Evolutionary conservation across 306 rosid species (phyloP).

Genomic region (Clitoria ternatea): DNA sequence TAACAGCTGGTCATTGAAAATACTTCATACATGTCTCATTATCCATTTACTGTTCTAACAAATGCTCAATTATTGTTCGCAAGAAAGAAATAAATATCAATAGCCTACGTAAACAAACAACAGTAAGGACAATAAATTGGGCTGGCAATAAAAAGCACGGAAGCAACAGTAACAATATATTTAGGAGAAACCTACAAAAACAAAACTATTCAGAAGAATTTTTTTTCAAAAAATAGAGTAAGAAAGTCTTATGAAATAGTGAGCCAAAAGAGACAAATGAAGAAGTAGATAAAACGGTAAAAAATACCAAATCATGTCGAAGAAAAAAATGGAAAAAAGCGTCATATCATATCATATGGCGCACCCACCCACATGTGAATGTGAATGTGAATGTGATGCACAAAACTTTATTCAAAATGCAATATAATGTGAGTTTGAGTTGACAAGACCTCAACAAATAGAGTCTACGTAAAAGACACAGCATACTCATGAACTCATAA

Average conservation of each 20-base stretch:
- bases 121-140: neutral
- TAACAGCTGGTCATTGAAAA: neutral
- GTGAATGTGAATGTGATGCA: conserved; percentile 53
- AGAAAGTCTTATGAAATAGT: conserved; percentile 14
- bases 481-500: conserved; percentile 20
- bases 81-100: neutral
- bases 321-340: conserved; percentile 10
- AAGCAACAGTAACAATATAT: neutral
- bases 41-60: neutral
- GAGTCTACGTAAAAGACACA: conserved; percentile 36
- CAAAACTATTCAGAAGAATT: neutral
- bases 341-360: conserved; percentile 32
- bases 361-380: too few species aligned
- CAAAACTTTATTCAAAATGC: conserved; percentile 33
- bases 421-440: conserved; percentile 37
- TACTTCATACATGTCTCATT: neutral
- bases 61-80: neutral
- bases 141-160: neutral
- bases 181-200: neutral
- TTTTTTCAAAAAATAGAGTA: neutral
- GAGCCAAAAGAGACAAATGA: neutral
- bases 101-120: neutral
- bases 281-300: conserved; percentile 4
- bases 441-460: conserved; percentile 55
- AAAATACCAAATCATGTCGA: conserved; percentile 14